phyloP scores from a whole-genome alignment of 805 yeast genomes.

The Ogataea trehalophila region DNA sequence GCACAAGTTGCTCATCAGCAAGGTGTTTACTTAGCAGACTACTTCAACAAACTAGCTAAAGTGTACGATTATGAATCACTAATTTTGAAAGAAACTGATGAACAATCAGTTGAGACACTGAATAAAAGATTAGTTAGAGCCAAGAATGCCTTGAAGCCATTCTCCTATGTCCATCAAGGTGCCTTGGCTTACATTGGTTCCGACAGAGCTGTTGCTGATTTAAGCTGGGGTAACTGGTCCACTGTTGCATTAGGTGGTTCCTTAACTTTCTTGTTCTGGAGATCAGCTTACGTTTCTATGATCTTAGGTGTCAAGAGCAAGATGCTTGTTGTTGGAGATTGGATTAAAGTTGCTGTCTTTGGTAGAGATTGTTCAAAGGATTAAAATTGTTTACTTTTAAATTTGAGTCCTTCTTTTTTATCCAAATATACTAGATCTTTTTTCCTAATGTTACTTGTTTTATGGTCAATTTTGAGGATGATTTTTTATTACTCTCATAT shows the following conservation, averaged over 20 bases:
- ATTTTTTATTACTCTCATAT: background rate
- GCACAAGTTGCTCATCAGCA: slow-evolving; percentile 97
- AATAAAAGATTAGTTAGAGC: slow-evolving; percentile 39
- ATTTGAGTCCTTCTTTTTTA: background rate
- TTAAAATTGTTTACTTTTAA: slow-evolving; percentile 21
- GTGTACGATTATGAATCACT: slow-evolving; percentile 52
- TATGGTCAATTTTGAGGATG: background rate
- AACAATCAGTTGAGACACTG: slow-evolving; percentile 39
- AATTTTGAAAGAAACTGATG: slow-evolving; percentile 35
- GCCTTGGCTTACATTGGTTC: slow-evolving; percentile 89
- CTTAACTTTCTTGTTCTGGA: slow-evolving; percentile 88
- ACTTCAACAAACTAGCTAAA: slow-evolving; percentile 59
- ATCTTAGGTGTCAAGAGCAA: slow-evolving; percentile 84
- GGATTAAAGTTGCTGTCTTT: slow-evolving; percentile 80
- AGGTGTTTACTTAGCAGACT: slow-evolving; percentile 72
- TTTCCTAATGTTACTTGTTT: background rate
- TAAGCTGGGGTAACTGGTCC: slow-evolving; percentile 74
- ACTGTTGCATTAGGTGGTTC: slow-evolving; percentile 78
- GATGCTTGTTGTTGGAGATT: slow-evolving; percentile 77
- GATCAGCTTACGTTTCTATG: slow-evolving; percentile 89
- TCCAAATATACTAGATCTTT: background rate
- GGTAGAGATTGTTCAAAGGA: slow-evolving; percentile 94
- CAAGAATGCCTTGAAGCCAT: slow-evolving; percentile 46
- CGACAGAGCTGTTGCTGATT: slow-evolving; percentile 89
- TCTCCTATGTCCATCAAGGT: slow-evolving; percentile 83